Base-by-base conservation (phyloP, 768 basidiomycete species). In the Daedalea quercina region DNA sequence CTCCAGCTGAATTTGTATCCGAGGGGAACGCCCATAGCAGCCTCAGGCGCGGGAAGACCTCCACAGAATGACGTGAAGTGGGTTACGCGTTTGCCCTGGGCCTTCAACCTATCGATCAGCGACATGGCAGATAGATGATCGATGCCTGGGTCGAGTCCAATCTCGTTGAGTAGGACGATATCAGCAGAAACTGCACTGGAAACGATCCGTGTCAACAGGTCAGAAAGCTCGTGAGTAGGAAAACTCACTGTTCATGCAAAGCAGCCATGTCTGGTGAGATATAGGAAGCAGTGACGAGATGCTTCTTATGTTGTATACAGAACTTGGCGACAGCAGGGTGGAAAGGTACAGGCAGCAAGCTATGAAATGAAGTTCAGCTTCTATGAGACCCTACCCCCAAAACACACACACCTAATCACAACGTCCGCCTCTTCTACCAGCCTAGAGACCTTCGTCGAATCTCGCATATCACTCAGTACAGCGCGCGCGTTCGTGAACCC, bases 1-100 rank as follows among this genome's bases (percentile, higher is more conserved):
- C 83, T 88, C 94, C 94, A 97, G 58, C 91, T 90, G 64, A 93
- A 93, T 64, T 94, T 95, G 63, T 95, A 94, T n/a, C 85, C 77
- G 9, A 94, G 70, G 1, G 92, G 91, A 15, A 86, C 80, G 55
- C 73, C 67, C 9, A 63, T 69, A 20, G 75, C 74, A 28, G 67
- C 62, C 41, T 87, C 87, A 0, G 90, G 90, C 0, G 86, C 84
- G 0, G 94, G 94, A 3, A 97, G 73, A 1, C 94, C 94, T 1
- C 94, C 94, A 52, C 94, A 97, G 75, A 94, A 94, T 1, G 90
- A 93, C 1, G 81, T 81, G 66, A 95, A 96, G 0, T 87, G 85
- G 0, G 76, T 63, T 9, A 92, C 74, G 13, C 71, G 65, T 65
- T 82, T 85, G 20, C 74, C 75, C 58, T 80, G 67, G 9, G 67